Evolutionary conservation across 73 alveolate species (phyloP).

Genomic region (Blepharisma japonicum): DNA sequence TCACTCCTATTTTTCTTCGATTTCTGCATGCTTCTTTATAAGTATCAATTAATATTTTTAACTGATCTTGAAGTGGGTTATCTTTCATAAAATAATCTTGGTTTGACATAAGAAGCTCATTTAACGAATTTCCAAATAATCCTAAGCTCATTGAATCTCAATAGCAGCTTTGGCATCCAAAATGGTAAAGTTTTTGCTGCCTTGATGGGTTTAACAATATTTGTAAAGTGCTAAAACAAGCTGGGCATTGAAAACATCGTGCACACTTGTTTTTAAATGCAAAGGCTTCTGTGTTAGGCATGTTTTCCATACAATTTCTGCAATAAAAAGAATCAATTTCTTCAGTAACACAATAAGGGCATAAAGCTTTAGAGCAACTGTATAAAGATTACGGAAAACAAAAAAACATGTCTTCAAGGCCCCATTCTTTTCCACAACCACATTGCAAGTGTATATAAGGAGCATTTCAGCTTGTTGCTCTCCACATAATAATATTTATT

Average conservation of each 20-base stretch:
- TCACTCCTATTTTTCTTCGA: not conserved
- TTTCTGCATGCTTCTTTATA: not conserved
- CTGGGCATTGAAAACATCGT: constrained; percentile 49
- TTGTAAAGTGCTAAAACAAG: constrained; percentile 37
- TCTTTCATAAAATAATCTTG: not conserved
- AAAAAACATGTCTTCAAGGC: constrained; percentile 46
- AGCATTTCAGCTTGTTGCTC: not conserved
- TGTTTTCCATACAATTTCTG: constrained; percentile 43
- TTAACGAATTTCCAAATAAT: not conserved
- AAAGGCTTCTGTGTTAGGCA: constrained; percentile 43
- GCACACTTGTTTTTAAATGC: constrained; percentile 44
- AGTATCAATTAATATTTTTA: not conserved
- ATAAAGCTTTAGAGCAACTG: constrained; percentile 39
- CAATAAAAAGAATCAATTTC: constrained; percentile 64
- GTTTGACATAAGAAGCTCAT: constrained; percentile 17
- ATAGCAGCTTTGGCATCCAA: constrained; percentile 29
- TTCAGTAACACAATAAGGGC: constrained; percentile 46
- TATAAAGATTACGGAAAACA: constrained; percentile 29
- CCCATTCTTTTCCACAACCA: constrained; percentile 39
- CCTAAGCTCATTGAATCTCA: constrained; percentile 21
- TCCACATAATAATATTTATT: no score
- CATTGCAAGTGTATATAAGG: constrained; percentile 48
- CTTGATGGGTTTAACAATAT: not conserved
- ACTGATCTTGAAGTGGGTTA: not conserved
- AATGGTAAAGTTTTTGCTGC: constrained; percentile 5